phyloP scores from a whole-genome alignment of 495 filamentous ascomycete genomes.

The Penicillium flavigenum region DNA sequence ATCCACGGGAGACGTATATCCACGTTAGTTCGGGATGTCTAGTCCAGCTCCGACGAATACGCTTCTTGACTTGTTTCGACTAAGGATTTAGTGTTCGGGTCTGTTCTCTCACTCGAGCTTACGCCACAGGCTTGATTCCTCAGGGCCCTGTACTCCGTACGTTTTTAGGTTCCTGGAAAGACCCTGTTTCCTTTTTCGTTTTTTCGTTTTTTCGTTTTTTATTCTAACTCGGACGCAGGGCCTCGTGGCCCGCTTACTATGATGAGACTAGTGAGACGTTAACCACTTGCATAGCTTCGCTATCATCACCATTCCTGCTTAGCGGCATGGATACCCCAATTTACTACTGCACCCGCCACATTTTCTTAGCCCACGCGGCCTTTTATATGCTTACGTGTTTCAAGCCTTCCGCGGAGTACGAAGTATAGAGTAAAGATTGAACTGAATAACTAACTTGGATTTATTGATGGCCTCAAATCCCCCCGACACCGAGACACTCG shows the following conservation, averaged over 20 bases:
- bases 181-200: constrained; percentile 6
- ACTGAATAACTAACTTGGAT: background rate
- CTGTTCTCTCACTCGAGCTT: constrained; percentile 23
- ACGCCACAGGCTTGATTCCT: constrained; percentile 29
- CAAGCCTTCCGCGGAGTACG: background rate
- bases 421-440: background rate
- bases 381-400: constrained; percentile 11
- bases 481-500: background rate
- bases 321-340: constrained; percentile 20
- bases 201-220: background rate
- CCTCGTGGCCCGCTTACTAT: constrained; percentile 23
- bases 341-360: constrained; percentile 8
- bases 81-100: constrained; percentile 12
- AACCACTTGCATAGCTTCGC: background rate
- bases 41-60: constrained; percentile 18
- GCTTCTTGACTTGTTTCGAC: constrained; percentile 16
- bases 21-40: constrained; percentile 12
- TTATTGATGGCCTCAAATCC: background rate
- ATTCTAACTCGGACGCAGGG: constrained; percentile 19
- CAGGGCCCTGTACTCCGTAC: constrained; percentile 16
- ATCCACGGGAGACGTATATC: constrained; percentile 27
- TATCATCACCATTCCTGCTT: constrained; percentile 14
- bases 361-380: constrained; percentile 10
- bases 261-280: constrained; percentile 11
- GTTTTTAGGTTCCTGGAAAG: constrained; percentile 7